These are phyloP conservation scores for Monosporascus sp. DNA, from an alignment of 2,329 filamentous ascomycete species.

Conservation along the genomic window DNA sequence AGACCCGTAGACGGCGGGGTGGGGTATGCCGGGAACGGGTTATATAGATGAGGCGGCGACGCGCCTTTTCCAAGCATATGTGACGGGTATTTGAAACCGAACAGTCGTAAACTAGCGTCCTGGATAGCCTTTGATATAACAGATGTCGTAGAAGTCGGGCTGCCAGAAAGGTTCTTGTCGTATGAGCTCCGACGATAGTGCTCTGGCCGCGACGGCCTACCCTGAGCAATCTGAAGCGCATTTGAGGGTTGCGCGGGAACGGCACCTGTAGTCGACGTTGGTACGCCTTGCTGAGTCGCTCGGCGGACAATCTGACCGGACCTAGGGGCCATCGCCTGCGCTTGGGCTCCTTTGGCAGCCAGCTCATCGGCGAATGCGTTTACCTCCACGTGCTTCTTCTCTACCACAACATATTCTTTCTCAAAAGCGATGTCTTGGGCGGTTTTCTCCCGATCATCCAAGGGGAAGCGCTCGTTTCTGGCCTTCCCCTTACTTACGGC, in stretches of 20 bases:
- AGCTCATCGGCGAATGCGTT: slow-evolving; percentile 96
- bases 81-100: slow-evolving; percentile 65
- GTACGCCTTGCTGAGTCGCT: slow-evolving; percentile 70
- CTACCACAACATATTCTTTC: slow-evolving; percentile 90
- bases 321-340: slow-evolving; percentile 44
- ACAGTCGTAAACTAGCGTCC: slow-evolving; percentile 74
- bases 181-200: slow-evolving; percentile 77
- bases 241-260: slow-evolving; percentile 62
- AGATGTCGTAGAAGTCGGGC: slow-evolving; percentile 70
- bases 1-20: slow-evolving; percentile 57
- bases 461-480: slow-evolving; percentile 25
- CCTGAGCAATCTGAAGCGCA: slow-evolving; percentile 68
- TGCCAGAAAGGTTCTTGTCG: slow-evolving; percentile 66
- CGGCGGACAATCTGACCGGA: slow-evolving; percentile 64
- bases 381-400: slow-evolving; percentile 92
- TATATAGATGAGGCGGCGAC: slow-evolving; percentile 71
- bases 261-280: slow-evolving; percentile 64
- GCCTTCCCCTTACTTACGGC: slow-evolving; percentile 26
- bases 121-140: slow-evolving; percentile 93
- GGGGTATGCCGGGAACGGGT: slow-evolving; percentile 80
- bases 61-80: slow-evolving; percentile 55
- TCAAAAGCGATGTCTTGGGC: slow-evolving; percentile 87
- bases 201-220: slow-evolving; percentile 55
- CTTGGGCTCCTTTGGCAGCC: slow-evolving; percentile 62
- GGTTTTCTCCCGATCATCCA: slow-evolving; percentile 59